These are phyloP conservation scores for Pleurotus tuoliensis DNA, from an alignment of 768 basidiomycete species.

Conservation along the genomic window DNA sequence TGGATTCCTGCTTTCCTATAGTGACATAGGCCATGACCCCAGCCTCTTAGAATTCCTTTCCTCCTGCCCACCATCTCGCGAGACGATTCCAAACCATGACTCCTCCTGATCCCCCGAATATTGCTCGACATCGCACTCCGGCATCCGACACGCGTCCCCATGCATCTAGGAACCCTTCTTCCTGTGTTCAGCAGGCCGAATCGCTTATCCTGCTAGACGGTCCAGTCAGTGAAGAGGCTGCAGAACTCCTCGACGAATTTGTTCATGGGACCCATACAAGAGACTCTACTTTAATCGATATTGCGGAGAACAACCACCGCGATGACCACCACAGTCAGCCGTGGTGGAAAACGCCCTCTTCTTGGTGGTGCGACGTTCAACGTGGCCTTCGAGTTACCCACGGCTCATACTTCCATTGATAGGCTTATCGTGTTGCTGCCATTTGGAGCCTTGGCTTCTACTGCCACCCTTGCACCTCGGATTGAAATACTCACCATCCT, in stretches of 20 bases:
- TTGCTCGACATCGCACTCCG: slow-evolving; percentile 10
- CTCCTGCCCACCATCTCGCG: neutral
- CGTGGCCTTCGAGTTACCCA: neutral
- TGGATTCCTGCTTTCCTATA: neutral
- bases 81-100: neutral
- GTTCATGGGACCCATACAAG: slow-evolving; percentile 34
- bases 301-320: slow-evolving; percentile 8
- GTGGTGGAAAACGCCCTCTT: slow-evolving; percentile 76
- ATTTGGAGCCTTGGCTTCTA: slow-evolving; percentile 49
- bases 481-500: slow-evolving; percentile 74
- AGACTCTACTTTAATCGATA: slow-evolving; percentile 28
- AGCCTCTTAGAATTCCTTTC: neutral
- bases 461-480: slow-evolving; percentile 62
- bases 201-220: slow-evolving; percentile 41
- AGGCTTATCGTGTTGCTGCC: slow-evolving; percentile 61
- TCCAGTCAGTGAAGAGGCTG: slow-evolving; percentile 39
- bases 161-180: slow-evolving; percentile 11
- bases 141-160: slow-evolving; percentile 13
- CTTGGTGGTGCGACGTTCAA: slow-evolving; percentile 50
- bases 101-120: neutral
- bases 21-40: too few relatives aligned
- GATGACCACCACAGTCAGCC: slow-evolving; percentile 35
- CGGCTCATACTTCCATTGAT: slow-evolving; percentile 6
- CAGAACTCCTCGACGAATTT: slow-evolving; percentile 44
- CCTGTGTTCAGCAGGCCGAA: slow-evolving; percentile 25